phyloP scores from a whole-genome alignment of 192 early-diverging fungal species.

The Powellomyces hirtus region DNA sequence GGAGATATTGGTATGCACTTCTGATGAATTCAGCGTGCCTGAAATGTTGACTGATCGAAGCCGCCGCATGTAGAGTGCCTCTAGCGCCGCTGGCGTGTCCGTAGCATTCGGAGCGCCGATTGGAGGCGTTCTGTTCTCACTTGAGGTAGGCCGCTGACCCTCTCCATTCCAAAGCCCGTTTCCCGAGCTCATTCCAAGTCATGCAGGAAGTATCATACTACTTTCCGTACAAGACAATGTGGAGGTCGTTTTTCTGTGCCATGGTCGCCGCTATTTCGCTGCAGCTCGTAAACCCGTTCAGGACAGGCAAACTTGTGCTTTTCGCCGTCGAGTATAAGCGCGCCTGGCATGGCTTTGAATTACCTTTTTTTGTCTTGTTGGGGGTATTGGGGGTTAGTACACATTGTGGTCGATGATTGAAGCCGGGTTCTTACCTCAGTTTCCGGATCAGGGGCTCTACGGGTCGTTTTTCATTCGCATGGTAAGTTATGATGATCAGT shows the following conservation, averaged over 20 bases:
- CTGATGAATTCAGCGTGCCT: background rate
- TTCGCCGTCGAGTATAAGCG: slow-evolving; percentile 92
- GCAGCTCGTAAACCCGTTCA: slow-evolving; percentile 73
- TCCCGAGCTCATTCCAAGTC: background rate
- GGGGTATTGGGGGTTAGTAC: slow-evolving; percentile 71
- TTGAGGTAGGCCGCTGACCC: slow-evolving; percentile 51
- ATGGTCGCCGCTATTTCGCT: slow-evolving; percentile 91
- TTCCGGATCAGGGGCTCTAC: slow-evolving; percentile 35
- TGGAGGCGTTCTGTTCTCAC: slow-evolving; percentile 75
- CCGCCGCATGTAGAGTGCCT: slow-evolving; percentile 38
- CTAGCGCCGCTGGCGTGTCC: slow-evolving; percentile 93
- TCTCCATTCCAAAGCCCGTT: too few species aligned
- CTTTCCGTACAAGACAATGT: slow-evolving; percentile 94
- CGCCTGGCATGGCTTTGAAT: slow-evolving; percentile 94
- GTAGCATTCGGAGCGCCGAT: slow-evolving; percentile 98
- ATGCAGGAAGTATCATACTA: slow-evolving; percentile 90
- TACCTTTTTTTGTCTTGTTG: slow-evolving; percentile 67
- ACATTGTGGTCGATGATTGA: background rate
- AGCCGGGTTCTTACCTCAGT: background rate
- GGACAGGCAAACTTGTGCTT: slow-evolving; percentile 93
- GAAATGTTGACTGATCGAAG: background rate
- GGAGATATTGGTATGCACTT: slow-evolving; percentile 36
- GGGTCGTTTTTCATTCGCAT: slow-evolving; percentile 53
- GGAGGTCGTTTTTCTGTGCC: slow-evolving; percentile 95
- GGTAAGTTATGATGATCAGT: slow-evolving; percentile 8